Conservation (phyloP, 805 yeast species). For the Kodamaea leandrae region DNA sequence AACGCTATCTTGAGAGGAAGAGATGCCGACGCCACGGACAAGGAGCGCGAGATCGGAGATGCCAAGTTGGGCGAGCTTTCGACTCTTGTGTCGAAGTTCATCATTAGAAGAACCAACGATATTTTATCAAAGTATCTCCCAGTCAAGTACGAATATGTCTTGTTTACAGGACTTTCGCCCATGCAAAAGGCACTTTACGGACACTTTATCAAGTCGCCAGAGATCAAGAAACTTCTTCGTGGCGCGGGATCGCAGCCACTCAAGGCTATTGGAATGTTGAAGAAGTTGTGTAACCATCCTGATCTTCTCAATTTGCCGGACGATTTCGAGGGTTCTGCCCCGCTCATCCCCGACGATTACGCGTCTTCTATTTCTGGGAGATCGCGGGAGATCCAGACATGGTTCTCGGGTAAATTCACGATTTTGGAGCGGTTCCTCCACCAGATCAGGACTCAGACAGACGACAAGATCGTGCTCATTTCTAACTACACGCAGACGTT, state of each 20-base stretch:
- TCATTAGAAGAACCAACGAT: conserved; percentile 93
- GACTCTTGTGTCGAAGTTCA: conserved; percentile 77
- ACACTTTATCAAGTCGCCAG: conserved; percentile 77
- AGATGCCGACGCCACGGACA: conserved; percentile 84
- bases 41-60: conserved; percentile 69
- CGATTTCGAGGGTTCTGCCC: conserved; percentile 70
- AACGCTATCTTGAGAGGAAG: conserved; percentile 76
- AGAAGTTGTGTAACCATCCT: conserved; percentile 93
- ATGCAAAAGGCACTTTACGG: conserved; percentile 71
- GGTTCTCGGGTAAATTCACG: conserved; percentile 83
- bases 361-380: conserved; percentile 47
- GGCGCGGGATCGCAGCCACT: conserved; percentile 79
- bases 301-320: conserved; percentile 72
- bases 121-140: conserved; percentile 91
- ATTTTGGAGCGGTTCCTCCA: conserved; percentile 82
- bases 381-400: conserved; percentile 70
- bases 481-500: conserved; percentile 94
- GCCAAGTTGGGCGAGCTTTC: conserved; percentile 67
- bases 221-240: conserved; percentile 60
- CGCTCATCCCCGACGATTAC: conserved; percentile 74
- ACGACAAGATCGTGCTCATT: conserved; percentile 92
- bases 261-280: conserved; percentile 83
- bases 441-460: conserved; percentile 73
- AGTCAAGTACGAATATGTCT: conserved; percentile 93
- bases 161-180: conserved; percentile 81